Percentiles rank a stretch among this genome's conserved stretches.
Evolutionary conservation across 2,329 filamentous ascomycete species (phyloP).

Genomic region (Graphilbum sp.): DNA sequence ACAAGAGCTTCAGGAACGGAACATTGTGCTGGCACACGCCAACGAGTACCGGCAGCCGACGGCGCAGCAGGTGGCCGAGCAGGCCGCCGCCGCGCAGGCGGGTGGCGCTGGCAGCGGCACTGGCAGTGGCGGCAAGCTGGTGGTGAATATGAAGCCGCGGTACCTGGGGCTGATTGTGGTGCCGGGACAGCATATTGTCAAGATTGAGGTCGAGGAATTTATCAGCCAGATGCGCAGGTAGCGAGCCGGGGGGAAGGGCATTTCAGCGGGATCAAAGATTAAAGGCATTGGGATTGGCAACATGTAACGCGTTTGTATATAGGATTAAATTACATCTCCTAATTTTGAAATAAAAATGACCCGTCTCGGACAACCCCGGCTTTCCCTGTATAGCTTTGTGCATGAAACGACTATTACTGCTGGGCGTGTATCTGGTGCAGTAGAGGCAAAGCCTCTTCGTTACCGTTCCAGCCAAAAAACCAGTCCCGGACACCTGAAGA

Average conservation of each 20-base stretch:
- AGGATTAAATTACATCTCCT: no score
- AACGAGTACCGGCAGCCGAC: conserved; percentile 79
- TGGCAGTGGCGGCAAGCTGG: conserved; percentile 26
- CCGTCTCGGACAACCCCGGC: no score
- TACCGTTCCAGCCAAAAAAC: not conserved
- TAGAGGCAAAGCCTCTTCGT: no score
- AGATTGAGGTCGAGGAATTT: conserved; percentile 77
- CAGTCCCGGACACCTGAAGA: no score
- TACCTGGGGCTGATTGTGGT: conserved; percentile 84
- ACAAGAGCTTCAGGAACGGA: conserved; percentile 52
- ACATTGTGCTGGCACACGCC: conserved; percentile 71
- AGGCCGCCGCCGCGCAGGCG: conserved; percentile 16
- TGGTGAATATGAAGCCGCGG: conserved; percentile 62
- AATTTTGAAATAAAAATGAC: no score
- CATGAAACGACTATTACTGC: not conserved
- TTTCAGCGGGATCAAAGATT: no score
- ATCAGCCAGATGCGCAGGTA: conserved; percentile 29
- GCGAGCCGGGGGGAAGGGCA: no score
- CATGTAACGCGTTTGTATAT: no score
- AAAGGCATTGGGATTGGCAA: no score
- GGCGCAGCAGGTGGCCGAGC: conserved; percentile 24
- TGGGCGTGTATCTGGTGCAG: no score
- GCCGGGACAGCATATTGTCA: conserved; percentile 69
- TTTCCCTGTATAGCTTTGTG: not conserved
- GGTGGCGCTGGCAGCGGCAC: conserved; percentile 11